Conservation (phyloP, 2,329 filamentous ascomycete genomes). For the Colletotrichum simmondsii region DNA sequence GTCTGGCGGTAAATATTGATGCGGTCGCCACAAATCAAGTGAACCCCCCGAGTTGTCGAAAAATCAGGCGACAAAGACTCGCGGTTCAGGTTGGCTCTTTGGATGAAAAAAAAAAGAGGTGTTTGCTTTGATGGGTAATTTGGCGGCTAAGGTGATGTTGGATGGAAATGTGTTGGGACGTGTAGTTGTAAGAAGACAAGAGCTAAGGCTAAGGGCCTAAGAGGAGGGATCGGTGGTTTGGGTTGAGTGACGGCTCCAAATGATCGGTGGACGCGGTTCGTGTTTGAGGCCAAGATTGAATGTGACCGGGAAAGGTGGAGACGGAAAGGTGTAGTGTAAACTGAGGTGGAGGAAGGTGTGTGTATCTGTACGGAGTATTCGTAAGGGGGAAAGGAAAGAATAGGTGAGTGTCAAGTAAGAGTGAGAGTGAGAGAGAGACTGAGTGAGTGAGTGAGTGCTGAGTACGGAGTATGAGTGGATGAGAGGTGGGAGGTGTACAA, state of each 20-base stretch:
- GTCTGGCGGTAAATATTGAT: background rate
- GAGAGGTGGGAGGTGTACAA: background rate
- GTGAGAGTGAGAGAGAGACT: background rate
- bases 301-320: constrained; percentile 23
- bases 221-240: background rate
- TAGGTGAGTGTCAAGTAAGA: background rate
- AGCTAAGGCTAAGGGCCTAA: background rate
- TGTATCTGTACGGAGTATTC: background rate
- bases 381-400: background rate
- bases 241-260: constrained; percentile 2
- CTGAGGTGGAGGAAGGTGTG: background rate
- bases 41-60: constrained; percentile 6
- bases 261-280: constrained; percentile 24
- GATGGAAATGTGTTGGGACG: background rate
- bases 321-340: constrained; percentile 1
- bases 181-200: constrained; percentile 24
- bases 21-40: background rate
- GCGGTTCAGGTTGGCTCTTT: constrained; percentile 5
- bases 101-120: background rate
- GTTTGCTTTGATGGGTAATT: background rate
- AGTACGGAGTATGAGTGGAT: background rate
- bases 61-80: constrained; percentile 3
- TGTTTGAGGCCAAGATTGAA: constrained; percentile 32
- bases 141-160: constrained; percentile 7
- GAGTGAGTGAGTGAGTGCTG: background rate